These are phyloP conservation scores for Gamsiella multidivaricata DNA, from an alignment of 192 early-diverging fungal species.

Conservation along the genomic window DNA sequence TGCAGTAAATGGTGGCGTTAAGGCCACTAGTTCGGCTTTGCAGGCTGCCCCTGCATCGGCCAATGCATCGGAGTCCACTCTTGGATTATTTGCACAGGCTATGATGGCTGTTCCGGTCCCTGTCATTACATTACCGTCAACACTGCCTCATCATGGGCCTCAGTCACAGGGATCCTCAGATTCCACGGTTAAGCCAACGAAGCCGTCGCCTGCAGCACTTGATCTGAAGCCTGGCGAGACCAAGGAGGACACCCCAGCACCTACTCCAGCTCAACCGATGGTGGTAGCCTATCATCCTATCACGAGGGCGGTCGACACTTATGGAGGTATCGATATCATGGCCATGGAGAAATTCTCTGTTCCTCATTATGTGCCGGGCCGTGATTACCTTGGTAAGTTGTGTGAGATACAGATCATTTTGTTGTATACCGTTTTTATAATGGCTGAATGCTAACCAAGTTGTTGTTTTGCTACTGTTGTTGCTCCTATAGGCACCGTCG, in stretches of 20 bases:
- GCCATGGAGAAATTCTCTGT: conserved; percentile 65
- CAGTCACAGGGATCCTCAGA: conserved; percentile 1
- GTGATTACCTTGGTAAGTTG: conserved; percentile 61
- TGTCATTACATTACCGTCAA: conserved; percentile 27
- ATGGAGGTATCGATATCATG: conserved; percentile 81
- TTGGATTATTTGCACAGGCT: conserved; percentile 35
- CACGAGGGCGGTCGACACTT: conserved; percentile 76
- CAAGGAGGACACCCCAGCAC: background rate
- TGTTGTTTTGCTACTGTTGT: background rate
- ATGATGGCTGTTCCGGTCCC: conserved; percentile 56
- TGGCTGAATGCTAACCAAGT: background rate
- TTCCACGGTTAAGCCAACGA: background rate
- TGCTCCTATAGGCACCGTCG: conserved; percentile 62
- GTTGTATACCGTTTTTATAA: background rate
- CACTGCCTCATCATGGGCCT: conserved; percentile 14
- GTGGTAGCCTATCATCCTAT: conserved; percentile 65
- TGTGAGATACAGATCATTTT: background rate
- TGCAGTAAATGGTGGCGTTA: background rate
- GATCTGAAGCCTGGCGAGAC: background rate
- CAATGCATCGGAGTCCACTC: conserved; percentile 17
- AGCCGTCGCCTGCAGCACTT: background rate
- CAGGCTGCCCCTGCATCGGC: conserved; percentile 2
- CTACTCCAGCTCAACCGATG: conserved; percentile 9
- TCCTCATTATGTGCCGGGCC: conserved; percentile 60
- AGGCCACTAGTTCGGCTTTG: background rate